Base-by-base conservation (phyloP, 495 filamentous ascomycete species). In the Xylaria bambusicola region DNA sequence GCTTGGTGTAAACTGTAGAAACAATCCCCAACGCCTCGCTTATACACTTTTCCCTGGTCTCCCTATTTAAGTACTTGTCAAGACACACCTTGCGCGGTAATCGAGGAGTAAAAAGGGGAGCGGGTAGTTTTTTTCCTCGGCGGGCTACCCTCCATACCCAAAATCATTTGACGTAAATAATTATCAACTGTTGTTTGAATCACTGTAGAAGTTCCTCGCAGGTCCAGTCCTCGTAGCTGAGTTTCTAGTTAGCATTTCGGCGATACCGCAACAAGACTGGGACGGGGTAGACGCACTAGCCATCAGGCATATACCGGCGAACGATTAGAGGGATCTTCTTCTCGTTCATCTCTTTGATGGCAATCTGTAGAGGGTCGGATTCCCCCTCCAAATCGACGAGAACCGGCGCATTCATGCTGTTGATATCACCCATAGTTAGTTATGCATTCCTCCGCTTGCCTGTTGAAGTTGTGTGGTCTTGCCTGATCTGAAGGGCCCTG, bases 301-400 rank as follows among this genome's bases (percentile, higher is more conserved):
- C 94, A 77, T 98, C 95, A 13, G 94, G 94, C 72, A 98, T 80
- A 76, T 97, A 98, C 66, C 94, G 84, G 69, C 94, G 84, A 48
- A 98, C 88, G 41, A 98, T 93, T 45, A 98, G 77, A 50, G 94
- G 94, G 55, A 98, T 96, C 82, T 98, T 98, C 84, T 97, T 98
- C 82, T 98, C 92, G 63, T 89, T 83, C 68, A 98, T 79, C 75
- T 98, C 94, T 75, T 98, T 98, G 72, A 96, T 86, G 13, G 94
- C 95, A 69, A 98, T 98, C 74, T 97, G 91, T 50, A 98, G 80
- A 29, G 94, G 95, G 77, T 98, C 94, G 53, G 95, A 98, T 80
- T 97, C 93, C 64, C 95, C 95, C 74, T 97, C 95, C 18, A 97
- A 81, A 68, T 98, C 94, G 35, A 98, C 94, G 24, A 98, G 83